These are phyloP conservation scores for Knufia petricola DNA, from an alignment of 2,329 filamentous ascomycete genomes.

Conservation along the genomic window DNA sequence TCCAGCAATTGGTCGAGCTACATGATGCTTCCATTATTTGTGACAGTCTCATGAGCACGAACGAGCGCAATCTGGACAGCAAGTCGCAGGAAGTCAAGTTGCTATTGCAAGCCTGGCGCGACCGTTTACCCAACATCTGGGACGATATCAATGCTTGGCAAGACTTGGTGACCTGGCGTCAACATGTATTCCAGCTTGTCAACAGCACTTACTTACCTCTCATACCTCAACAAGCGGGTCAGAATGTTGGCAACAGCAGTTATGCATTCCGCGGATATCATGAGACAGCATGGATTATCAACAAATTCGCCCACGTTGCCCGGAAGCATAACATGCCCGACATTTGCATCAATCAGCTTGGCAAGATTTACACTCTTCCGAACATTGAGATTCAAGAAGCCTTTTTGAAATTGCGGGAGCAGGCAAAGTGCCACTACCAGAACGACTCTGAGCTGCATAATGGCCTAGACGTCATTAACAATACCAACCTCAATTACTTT, in stretches of 20 bases:
- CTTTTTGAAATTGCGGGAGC: slow-evolving; percentile 95
- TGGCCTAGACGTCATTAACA: slow-evolving; percentile 96
- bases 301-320: slow-evolving; percentile 93
- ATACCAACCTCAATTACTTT: slow-evolving; percentile 98
- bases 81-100: slow-evolving; percentile 96
- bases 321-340: slow-evolving; percentile 94
- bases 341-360: slow-evolving; percentile 93
- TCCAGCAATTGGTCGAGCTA: slow-evolving; percentile 93
- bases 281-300: slow-evolving; percentile 99
- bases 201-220: slow-evolving; percentile 86
- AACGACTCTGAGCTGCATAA: slow-evolving; percentile 85
- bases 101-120: slow-evolving; percentile 86
- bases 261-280: slow-evolving; percentile 97
- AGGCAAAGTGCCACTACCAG: slow-evolving; percentile 97
- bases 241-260: slow-evolving; percentile 78
- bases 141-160: slow-evolving; percentile 99
- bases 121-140: slow-evolving; percentile 93
- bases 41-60: slow-evolving; percentile 77
- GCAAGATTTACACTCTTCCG: slow-evolving; percentile 93
- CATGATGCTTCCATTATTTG: slow-evolving; percentile 97
- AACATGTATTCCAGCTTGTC: slow-evolving; percentile 97
- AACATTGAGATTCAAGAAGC: slow-evolving; percentile 99
- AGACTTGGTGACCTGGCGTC: slow-evolving; percentile 97
- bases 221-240: slow-evolving; percentile 61
- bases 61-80: slow-evolving; percentile 71